phyloP scores from a whole-genome alignment of 2,329 filamentous ascomycete species.

The Exutisphaerella laricina region DNA sequence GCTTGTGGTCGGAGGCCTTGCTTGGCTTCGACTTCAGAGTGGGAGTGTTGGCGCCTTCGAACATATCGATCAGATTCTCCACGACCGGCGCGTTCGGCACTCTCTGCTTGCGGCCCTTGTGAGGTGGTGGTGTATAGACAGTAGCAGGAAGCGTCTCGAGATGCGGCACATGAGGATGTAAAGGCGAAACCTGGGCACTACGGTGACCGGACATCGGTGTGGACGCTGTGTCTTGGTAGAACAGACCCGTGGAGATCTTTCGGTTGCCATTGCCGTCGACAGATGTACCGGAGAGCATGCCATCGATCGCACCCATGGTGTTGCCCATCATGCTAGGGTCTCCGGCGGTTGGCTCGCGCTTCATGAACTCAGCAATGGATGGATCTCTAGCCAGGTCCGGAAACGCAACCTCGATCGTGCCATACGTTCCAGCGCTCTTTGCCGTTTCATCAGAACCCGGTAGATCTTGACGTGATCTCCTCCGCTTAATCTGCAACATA shows the following conservation, averaged over 20 bases:
- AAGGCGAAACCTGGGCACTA: constrained; percentile 9
- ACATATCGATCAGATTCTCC: background rate
- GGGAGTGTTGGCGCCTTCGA: background rate
- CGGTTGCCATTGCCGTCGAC: background rate
- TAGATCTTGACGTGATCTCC: background rate
- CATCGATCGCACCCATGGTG: background rate
- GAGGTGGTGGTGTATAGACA: background rate
- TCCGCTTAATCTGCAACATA: background rate
- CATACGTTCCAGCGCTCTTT: constrained; percentile 12
- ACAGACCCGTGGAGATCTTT: background rate
- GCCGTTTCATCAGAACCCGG: constrained; percentile 4
- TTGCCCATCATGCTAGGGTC: background rate
- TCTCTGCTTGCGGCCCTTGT: background rate
- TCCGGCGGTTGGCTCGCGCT: background rate
- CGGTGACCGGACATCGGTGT: constrained; percentile 3
- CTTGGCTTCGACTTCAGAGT: background rate
- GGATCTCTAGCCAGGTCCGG: constrained; percentile 23
- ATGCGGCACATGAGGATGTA: constrained; percentile 2
- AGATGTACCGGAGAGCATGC: background rate
- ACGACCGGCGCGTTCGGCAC: background rate
- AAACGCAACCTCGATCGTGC: constrained; percentile 18
- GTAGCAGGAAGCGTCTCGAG: constrained; percentile 3
- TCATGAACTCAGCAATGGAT: constrained; percentile 17
- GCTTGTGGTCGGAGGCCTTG: background rate
- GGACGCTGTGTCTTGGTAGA: background rate